Conservation (phyloP, 1,284 basidiomycete genomes). For the Puccinia coronata region DNA sequence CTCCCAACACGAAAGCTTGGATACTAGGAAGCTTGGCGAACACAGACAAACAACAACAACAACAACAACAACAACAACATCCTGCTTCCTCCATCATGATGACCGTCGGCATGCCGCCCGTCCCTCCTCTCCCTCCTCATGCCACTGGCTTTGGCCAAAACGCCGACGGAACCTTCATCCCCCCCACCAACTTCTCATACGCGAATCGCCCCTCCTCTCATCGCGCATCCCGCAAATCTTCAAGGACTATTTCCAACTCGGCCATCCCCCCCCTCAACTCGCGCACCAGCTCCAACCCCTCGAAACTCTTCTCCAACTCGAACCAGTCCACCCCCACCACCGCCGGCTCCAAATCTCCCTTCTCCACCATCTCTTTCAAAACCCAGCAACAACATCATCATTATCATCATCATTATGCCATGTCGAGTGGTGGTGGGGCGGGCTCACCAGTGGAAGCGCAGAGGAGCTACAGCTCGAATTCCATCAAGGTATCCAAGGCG, state of each 20-base stretch:
- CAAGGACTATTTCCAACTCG: constrained; percentile 24
- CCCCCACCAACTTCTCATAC: constrained; percentile 3
- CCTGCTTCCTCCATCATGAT: neutral
- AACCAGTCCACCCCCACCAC: neutral
- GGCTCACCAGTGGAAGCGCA: constrained; percentile 65
- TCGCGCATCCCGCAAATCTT: neutral
- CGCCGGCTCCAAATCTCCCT: neutral
- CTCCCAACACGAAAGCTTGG: constrained; percentile 42
- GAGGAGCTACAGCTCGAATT: constrained; percentile 93
- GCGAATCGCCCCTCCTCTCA: neutral
- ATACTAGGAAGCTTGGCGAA: neutral
- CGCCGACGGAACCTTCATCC: constrained; percentile 37
- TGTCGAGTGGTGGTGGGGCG: neutral
- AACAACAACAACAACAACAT: neutral
- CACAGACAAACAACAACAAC: too few relatives aligned
- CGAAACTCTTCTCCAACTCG: neutral
- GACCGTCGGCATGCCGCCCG: neutral
- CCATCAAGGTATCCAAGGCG: constrained; percentile 79
- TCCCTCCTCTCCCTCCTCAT: constrained; percentile 22
- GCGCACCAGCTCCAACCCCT: neutral
- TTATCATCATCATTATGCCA: neutral
- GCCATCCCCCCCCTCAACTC: neutral
- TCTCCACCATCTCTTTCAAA: neutral
- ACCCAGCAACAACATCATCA: neutral
- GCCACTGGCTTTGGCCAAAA: constrained; percentile 43